Evolutionary conservation across 768 basidiomycete genomes (phyloP).

Genomic region (Guyanaporus albipodus): DNA sequence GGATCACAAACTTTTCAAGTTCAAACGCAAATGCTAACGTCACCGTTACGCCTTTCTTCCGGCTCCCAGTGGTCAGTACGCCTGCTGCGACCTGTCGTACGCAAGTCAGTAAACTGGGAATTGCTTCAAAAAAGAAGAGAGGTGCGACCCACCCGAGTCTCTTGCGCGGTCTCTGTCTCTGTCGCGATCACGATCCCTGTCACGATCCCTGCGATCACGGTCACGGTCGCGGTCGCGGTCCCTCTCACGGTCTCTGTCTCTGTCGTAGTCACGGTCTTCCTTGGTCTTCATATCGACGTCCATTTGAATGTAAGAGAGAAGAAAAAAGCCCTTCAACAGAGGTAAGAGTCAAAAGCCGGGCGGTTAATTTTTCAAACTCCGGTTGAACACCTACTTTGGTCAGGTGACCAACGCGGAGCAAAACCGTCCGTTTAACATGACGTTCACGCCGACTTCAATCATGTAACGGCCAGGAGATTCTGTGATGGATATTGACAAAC

Average conservation of each 20-base stretch:
- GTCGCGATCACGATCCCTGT: slow-evolving; percentile 38
- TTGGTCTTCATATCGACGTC: slow-evolving; percentile 81
- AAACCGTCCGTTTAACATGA: neutral
- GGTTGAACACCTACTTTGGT: slow-evolving; percentile 11
- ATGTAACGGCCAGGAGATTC: neutral
- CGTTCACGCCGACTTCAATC: no score
- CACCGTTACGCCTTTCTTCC: slow-evolving; percentile 67
- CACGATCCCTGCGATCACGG: slow-evolving; percentile 42
- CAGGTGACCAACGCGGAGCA: slow-evolving; percentile 13
- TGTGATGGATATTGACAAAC: neutral
- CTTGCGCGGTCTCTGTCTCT: slow-evolving; percentile 50
- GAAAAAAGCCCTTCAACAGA: slow-evolving; percentile 4
- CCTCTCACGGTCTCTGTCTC: slow-evolving; percentile 42
- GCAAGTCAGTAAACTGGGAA: neutral
- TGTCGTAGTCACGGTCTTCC: slow-evolving; percentile 68
- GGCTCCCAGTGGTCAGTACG: slow-evolving; percentile 81
- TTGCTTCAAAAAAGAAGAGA: neutral
- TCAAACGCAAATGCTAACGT: slow-evolving; percentile 43
- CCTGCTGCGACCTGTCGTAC: slow-evolving; percentile 41
- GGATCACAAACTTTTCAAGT: neutral
- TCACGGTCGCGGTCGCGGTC: slow-evolving; percentile 35
- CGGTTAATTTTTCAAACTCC: slow-evolving; percentile 13
- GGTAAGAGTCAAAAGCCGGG: slow-evolving; percentile 12
- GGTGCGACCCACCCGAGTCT: slow-evolving; percentile 56
- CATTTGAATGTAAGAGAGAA: slow-evolving; percentile 39